Evolutionary conservation across 1,284 basidiomycete genomes (phyloP), one percentile per base, ranked within the genome.

Genomic region (Agaricales sp.): DNA sequence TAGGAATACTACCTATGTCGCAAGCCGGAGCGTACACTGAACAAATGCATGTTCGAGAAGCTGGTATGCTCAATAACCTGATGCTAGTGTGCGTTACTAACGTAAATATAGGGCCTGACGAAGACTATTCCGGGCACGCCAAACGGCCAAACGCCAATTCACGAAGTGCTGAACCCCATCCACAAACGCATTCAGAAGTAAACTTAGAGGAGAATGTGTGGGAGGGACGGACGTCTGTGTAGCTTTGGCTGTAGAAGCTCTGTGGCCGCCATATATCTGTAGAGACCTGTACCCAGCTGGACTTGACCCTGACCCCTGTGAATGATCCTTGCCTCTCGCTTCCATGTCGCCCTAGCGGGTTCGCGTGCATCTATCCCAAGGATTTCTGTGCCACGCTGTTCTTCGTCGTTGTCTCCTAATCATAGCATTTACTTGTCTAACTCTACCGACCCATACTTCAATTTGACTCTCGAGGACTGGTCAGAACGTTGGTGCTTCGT

Each of bases 11-110:
- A 88, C 63, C 77, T 76, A 43, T 99, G 96, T 67, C 84, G 95
- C 58, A 87, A 92, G 67, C 83, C 83, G 21, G 96, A 99, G 67
- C 83, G 86, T 56, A 68, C 81, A 50, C 77, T 99, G 50, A 99
- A 99, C 75, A 74, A 84, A 56, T 99, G 96, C 70, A 91, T 98
- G 71, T 95, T 97, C 61, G 87, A 95, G 68, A 98, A 97, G 67
- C 77, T 99, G 56, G 91, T 92, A 55, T 58, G 84, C 73, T 41
- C 35, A 14, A 62, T 46, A 18, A 20, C 51, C 13, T 37, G 25
- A 20, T 46, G n/a, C 14, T n/a, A 50, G 19, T n/a, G n/a, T 52
- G 47, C 26, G 44, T 46, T 19, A 47, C 24, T 49, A 18, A 14
- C 18, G 37, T 22, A 49, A 25, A 13, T 46, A 3, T 56, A 96